Percentiles rank a stretch among this genome's conserved stretches.
phyloP scores from a whole-genome alignment of 2,329 filamentous ascomycete genomes.

The Malbranchea cinnamomea region DNA sequence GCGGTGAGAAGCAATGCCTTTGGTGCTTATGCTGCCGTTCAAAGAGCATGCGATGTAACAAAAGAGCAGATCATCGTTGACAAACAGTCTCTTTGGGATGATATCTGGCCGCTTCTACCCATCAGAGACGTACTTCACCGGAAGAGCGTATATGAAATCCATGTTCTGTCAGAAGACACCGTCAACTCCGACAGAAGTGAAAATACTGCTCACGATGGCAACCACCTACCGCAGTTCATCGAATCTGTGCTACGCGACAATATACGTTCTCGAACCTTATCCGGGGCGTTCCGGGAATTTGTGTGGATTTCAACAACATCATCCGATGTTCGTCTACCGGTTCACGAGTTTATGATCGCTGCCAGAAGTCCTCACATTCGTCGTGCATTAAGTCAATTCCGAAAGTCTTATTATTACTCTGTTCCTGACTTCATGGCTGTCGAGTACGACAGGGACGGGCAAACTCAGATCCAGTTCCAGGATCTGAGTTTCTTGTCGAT shows the following conservation, averaged over 20 bases:
- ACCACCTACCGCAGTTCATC: no score
- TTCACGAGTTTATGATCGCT: constrained; percentile 67
- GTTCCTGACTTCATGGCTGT: constrained; percentile 48
- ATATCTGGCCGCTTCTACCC: constrained; percentile 54
- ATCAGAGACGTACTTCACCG: constrained; percentile 42
- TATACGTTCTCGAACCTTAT: constrained; percentile 12
- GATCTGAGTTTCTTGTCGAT: constrained; percentile 63
- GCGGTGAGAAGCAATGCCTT: constrained; percentile 77
- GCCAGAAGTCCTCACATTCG: constrained; percentile 59
- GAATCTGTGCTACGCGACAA: constrained; percentile 14
- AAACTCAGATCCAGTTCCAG: constrained; percentile 48
- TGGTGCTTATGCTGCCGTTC: constrained; percentile 76
- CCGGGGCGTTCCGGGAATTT: constrained; percentile 19
- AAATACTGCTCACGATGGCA: no score
- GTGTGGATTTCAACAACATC: constrained; percentile 38
- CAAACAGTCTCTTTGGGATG: constrained; percentile 55
- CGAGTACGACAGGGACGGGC: constrained; percentile 35
- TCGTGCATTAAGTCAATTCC: constrained; percentile 43
- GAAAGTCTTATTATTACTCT: constrained; percentile 38
- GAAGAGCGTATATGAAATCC: no score
- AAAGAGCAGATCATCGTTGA: constrained; percentile 54
- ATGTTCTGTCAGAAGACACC: no score
- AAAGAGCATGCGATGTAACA: constrained; percentile 71
- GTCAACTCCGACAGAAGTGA: no score
- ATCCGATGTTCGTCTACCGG: constrained; percentile 58